phyloP scores from a whole-genome alignment of 108 stramenopile species.

The Cyclotella kingstonii region DNA sequence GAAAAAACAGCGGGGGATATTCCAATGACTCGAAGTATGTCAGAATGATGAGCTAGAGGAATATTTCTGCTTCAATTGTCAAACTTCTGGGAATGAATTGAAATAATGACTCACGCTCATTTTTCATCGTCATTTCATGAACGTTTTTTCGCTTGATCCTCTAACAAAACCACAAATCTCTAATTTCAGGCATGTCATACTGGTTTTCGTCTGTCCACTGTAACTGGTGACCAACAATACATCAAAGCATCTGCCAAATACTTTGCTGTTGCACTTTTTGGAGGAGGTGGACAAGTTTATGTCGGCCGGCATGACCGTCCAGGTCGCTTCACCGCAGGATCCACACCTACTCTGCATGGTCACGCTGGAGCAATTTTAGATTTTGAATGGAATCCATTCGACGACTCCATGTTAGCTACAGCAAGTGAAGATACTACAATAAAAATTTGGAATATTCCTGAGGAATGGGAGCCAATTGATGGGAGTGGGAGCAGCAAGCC shows the following conservation, averaged over 20 bases:
- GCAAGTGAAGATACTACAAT: conserved; percentile 94
- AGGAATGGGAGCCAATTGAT: conserved; percentile 86
- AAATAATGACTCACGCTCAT: not conserved
- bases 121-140: not conserved
- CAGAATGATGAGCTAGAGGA: not conserved
- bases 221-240: conserved; percentile 97
- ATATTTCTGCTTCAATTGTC: not conserved
- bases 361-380: conserved; percentile 92
- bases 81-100: not conserved
- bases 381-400: conserved; percentile 97
- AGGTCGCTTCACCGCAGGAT: conserved; percentile 77
- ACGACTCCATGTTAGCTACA: conserved; percentile 91
- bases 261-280: conserved; percentile 92
- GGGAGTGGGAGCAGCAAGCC: conserved; percentile 84
- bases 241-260: conserved; percentile 99
- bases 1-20: not conserved
- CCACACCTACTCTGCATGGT: conserved; percentile 83
- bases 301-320: conserved; percentile 86
- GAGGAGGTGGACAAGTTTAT: conserved; percentile 93
- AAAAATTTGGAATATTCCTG: conserved; percentile 97
- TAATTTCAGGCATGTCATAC: conserved; percentile 68
- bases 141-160: not conserved
- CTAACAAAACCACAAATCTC: conserved; percentile 2
- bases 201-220: conserved; percentile 88
- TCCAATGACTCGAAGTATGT: not conserved